Evolutionary conservation across 305 asterid species (phyloP).

Genomic region (Fraxinus platypoda): DNA sequence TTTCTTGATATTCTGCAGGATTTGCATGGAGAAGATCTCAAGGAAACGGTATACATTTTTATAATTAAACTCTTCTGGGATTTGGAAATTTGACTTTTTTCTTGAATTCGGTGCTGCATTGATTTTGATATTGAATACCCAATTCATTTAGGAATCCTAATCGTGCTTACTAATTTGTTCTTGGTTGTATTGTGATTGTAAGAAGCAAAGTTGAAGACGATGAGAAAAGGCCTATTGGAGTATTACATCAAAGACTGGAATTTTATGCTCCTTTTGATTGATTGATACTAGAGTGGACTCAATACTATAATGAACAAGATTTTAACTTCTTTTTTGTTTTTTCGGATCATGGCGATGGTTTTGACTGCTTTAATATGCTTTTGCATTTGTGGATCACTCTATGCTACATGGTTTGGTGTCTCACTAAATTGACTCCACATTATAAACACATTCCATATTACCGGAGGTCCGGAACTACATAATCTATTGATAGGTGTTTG

Average conservation of each 20-base stretch:
- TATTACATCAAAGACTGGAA: conserved; percentile 22
- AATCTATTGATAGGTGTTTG: not conserved
- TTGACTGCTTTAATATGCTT: not conserved
- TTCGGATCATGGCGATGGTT: not conserved
- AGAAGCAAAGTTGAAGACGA: conserved; percentile 6
- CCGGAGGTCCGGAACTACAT: conserved; percentile 17
- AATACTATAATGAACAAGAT: not conserved
- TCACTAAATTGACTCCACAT: not conserved
- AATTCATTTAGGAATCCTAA: not conserved
- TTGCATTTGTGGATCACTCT: conserved; percentile 3
- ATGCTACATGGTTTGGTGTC: not conserved
- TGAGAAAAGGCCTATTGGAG: conserved; percentile 3
- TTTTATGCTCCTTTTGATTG: conserved; percentile 12
- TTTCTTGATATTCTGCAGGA: conserved; percentile 92
- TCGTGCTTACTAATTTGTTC: not conserved
- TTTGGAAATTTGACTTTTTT: conserved; percentile 1
- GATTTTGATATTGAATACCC: conserved; percentile 13
- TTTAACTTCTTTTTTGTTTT: not conserved
- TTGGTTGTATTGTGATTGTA: not conserved
- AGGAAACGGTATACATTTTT: conserved; percentile 57
- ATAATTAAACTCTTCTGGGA: not conserved
- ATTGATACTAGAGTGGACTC: not conserved
- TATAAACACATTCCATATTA: not conserved
- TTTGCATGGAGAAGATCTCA: conserved; percentile 90
- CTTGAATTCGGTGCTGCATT: conserved; percentile 2